Evolutionary conservation across 2,329 filamentous ascomycete species (phyloP).

Genomic region (Lojkania enalia): DNA sequence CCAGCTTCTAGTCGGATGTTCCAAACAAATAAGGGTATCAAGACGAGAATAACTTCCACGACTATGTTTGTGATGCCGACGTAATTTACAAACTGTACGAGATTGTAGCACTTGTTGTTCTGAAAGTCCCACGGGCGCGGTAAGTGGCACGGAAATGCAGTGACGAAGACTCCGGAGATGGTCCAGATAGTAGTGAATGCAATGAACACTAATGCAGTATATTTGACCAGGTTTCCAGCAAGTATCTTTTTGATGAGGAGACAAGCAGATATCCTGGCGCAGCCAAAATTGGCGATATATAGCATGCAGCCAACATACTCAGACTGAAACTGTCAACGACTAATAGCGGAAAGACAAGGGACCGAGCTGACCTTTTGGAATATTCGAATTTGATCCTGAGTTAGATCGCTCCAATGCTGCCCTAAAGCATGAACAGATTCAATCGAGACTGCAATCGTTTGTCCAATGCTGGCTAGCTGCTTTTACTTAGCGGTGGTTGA

Average conservation of each 20-base stretch:
- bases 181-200: constrained; percentile 29
- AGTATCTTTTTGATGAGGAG: constrained; percentile 29
- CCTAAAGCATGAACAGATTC: constrained; percentile 27
- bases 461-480: constrained; percentile 34
- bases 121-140: constrained; percentile 27
- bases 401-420: constrained; percentile 17
- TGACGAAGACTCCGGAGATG: constrained; percentile 27
- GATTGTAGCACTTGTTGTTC: constrained; percentile 23
- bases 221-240: constrained; percentile 20
- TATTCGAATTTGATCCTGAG: constrained; percentile 9
- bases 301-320: constrained; percentile 30
- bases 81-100: constrained; percentile 32
- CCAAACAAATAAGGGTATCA: constrained; percentile 35
- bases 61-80: constrained; percentile 32
- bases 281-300: constrained; percentile 37
- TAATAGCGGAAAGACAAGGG: background rate
- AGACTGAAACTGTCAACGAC: constrained; percentile 20
- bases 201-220: constrained; percentile 22
- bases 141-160: constrained; percentile 27
- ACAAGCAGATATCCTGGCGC: constrained; percentile 29
- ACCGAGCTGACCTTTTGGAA: constrained; percentile 27
- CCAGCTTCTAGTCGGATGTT: constrained; percentile 26
- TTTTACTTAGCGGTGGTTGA: constrained; percentile 3
- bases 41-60: constrained; percentile 28
- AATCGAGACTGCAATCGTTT: constrained; percentile 30